Conservation (phyloP, 2,329 filamentous ascomycete species). For the Chaetomium olivaceum region DNA sequence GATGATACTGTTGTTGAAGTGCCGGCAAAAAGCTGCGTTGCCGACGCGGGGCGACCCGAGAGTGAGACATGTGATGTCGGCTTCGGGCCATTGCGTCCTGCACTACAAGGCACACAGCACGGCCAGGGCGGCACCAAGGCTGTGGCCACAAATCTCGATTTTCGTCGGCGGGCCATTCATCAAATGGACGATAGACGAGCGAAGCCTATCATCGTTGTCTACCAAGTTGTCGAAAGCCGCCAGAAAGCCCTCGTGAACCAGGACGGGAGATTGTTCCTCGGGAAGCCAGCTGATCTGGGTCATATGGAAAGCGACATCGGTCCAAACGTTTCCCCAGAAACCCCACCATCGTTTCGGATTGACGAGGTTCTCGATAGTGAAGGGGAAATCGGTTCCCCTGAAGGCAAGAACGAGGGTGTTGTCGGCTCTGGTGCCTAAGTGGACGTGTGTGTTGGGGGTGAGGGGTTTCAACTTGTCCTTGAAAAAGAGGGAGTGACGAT, state of each 20-base stretch:
- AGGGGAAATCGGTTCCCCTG: constrained; percentile 18
- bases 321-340: constrained; percentile 20
- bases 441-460: constrained; percentile 19
- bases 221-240: constrained; percentile 16
- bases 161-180: background rate
- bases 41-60: constrained; percentile 15
- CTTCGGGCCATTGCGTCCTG: constrained; percentile 14
- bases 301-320: constrained; percentile 17
- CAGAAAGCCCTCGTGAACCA: constrained; percentile 21
- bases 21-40: constrained; percentile 9
- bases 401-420: constrained; percentile 16
- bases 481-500: constrained; percentile 16
- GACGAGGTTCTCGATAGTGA: constrained; percentile 12
- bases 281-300: constrained; percentile 15
- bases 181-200: background rate
- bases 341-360: constrained; percentile 19
- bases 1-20: constrained; percentile 4
- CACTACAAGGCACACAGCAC: constrained; percentile 17
- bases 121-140: constrained; percentile 15
- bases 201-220: background rate
- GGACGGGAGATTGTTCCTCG: background rate
- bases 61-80: constrained; percentile 15
- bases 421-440: constrained; percentile 6
- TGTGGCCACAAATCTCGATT: constrained; percentile 22
- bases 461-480: constrained; percentile 6